Evolutionary conservation across 176 grass and related monocot genomes (phyloP).

Genomic region (Paspalum vaginatum): DNA sequence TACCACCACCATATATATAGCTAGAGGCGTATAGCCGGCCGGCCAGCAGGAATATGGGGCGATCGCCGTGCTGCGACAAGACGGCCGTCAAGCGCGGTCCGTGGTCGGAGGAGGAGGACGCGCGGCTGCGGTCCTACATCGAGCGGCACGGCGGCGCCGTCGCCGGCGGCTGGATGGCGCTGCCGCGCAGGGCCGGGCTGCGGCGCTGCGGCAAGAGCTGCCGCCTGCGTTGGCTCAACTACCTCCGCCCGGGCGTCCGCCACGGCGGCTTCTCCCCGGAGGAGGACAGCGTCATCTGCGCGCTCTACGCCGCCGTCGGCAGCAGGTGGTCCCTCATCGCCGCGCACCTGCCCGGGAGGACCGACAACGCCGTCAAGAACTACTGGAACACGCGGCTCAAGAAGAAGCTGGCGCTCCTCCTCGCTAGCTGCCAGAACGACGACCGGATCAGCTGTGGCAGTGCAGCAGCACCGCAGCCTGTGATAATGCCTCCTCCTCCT

Average conservation of each 20-base stretch:
- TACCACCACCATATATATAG: no score
- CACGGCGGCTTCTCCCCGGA: slow-evolving; percentile 61
- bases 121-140: slow-evolving; percentile 56
- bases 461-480: no score
- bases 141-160: slow-evolving; percentile 49
- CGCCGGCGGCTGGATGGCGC: slow-evolving; percentile 60
- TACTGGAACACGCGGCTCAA: slow-evolving; percentile 53
- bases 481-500: no score
- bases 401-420: no score
- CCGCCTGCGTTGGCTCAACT: slow-evolving; percentile 63
- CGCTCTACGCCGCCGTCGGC: slow-evolving; percentile 57
- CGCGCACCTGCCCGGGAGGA: slow-evolving; percentile 40
- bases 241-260: slow-evolving; percentile 63
- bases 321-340: slow-evolving; percentile 58
- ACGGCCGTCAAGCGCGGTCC: slow-evolving; percentile 63
- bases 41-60: slow-evolving; percentile 40
- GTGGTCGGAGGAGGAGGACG: slow-evolving; percentile 69
- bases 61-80: slow-evolving; percentile 77
- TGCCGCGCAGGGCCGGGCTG: slow-evolving; percentile 64
- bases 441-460: no score
- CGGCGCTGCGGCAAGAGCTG: slow-evolving; percentile 31
- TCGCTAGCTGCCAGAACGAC: no score
- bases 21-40: no score
- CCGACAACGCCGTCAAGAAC: slow-evolving; percentile 54
- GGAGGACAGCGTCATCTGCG: slow-evolving; percentile 62